A percentile compares a stretch with the other conserved stretches of the same genome.
phyloP scores from a whole-genome alignment of 2,329 filamentous ascomycete genomes.

The Ascochyta fabae region DNA sequence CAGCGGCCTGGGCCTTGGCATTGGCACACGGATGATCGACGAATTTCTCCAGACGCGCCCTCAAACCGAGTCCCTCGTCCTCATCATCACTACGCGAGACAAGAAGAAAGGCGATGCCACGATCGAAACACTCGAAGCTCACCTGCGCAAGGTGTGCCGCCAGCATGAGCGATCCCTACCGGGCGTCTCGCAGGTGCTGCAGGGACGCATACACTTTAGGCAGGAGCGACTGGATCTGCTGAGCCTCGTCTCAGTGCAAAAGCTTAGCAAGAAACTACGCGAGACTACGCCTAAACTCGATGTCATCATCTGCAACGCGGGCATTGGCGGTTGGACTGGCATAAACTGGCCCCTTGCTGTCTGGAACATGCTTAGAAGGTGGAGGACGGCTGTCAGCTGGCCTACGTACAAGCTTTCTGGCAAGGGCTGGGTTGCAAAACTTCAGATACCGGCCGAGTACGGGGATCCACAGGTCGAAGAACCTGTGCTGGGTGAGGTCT shows the following conservation, averaged over 20 bases:
- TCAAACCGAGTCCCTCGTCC: conserved; percentile 71
- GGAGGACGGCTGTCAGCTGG: conserved; percentile 74
- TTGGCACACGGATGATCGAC: conserved; percentile 84
- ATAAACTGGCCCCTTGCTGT: conserved; percentile 71
- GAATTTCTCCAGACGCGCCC: conserved; percentile 79
- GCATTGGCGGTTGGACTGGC: conserved; percentile 85
- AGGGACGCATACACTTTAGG: conserved; percentile 57
- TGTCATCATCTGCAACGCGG: conserved; percentile 82
- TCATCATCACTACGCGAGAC: conserved; percentile 85
- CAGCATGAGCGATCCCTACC: conserved; percentile 46
- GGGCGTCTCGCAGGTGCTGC: conserved; percentile 50
- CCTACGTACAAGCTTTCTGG: conserved; percentile 76
- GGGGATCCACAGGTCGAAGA: conserved; percentile 48
- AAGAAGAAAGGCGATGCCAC: conserved; percentile 76
- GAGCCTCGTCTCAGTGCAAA: conserved; percentile 61
- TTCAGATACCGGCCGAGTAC: conserved; percentile 54
- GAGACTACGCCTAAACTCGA: conserved; percentile 74
- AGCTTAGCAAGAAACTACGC: conserved; percentile 59
- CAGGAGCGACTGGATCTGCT: conserved; percentile 66
- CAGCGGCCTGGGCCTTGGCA: conserved; percentile 87
- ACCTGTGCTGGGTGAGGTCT: conserved; percentile 77
- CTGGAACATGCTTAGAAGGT: conserved; percentile 64
- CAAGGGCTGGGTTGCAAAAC: conserved; percentile 60
- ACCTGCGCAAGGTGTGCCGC: conserved; percentile 61
- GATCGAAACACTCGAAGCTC: conserved; percentile 65